Evolutionary conservation across 2,329 filamentous ascomycete species (phyloP), one percentile per base, ranked within the genome.

Genomic region (Paracamarosporium sp.): DNA sequence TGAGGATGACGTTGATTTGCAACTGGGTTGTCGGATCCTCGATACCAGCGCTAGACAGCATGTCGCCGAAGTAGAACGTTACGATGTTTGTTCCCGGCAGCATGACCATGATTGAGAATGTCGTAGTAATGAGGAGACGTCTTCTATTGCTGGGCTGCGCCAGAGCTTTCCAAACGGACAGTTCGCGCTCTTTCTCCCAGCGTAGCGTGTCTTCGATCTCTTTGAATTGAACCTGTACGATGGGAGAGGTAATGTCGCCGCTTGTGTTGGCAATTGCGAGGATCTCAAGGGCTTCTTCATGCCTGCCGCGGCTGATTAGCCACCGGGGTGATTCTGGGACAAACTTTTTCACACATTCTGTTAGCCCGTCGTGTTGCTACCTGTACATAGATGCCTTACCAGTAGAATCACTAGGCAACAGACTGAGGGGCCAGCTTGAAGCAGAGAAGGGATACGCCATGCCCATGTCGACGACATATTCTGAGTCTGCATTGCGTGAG

Each of bases 371-470:
- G n/a, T n/a, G n/a, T n/a, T n/a, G n/a, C n/a, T n/a, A n/a, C n/a
- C n/a, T n/a, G n/a, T n/a, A n/a, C n/a, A n/a, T n/a, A n/a, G n/a
- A n/a, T n/a, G n/a, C n/a, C n/a, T n/a, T n/a, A n/a, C n/a, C n/a
- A 84, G 5, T 80, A 72, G 81, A 1, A 87, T 72, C 50, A 81
- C 76, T 0, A 85, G 76, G 41, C 85, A 81, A 13, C 86, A 56
- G 5, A 70, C 64, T 2, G 76, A 72, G 38, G 75, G 76, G 3
- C 74, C 60, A 53, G 77, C 67, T 64, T 81, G 79, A n/a, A 80
- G 64, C 53, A 85, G 73, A 3, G 85, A 81, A 1, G 86, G 87
- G 25, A 85, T 79, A 27, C 83, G 76, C 87, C 87, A 89, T 0
- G 84, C 80, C 53, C 66, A 71, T 33, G 77, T 79, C 13, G 79